Evolutionary conservation across 768 basidiomycete genomes (phyloP).

Genomic region (Lactarius pseudohatsudake): DNA sequence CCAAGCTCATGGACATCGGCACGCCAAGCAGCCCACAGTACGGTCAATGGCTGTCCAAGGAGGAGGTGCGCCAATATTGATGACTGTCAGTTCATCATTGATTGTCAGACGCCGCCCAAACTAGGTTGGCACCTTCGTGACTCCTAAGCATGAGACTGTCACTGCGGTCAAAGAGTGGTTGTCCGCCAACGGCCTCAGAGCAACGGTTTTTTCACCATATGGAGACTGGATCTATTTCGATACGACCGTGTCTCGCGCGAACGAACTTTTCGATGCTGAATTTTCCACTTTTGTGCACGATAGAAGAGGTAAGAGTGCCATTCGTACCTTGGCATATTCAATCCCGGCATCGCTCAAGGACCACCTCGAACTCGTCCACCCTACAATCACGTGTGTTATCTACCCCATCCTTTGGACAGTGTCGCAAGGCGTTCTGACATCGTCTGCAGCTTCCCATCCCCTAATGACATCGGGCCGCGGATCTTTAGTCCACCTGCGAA

Average conservation of each 20-base stretch:
- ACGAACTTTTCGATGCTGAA: constrained; percentile 26
- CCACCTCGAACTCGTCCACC: constrained; percentile 29
- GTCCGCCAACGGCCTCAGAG: constrained; percentile 20
- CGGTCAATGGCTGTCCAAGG: constrained; percentile 11
- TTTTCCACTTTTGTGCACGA: constrained; percentile 27
- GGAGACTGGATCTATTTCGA: constrained; percentile 30
- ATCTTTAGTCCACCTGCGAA: no score
- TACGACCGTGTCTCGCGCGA: constrained; percentile 28
- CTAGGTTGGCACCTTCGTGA: no score
- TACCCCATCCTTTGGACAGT: no score
- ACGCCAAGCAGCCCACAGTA: constrained; percentile 5
- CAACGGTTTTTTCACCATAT: constrained; percentile 20
- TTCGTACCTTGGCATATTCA: constrained; percentile 31
- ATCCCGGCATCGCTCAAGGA: constrained; percentile 27
- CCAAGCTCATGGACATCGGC: constrained; percentile 1
- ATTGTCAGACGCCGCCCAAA: no score
- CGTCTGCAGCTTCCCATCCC: no score
- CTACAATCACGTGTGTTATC: no score
- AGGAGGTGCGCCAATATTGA: background rate
- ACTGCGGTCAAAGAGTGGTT: constrained; percentile 27
- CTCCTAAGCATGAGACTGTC: background rate
- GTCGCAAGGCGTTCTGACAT: no score
- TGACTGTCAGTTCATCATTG: background rate
- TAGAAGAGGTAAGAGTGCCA: constrained; percentile 19
- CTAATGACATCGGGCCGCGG: no score